Percentiles rank a stretch among this genome's conserved stretches.
phyloP scores from a whole-genome alignment of 805 yeast genomes.

The Pichia californica region DNA sequence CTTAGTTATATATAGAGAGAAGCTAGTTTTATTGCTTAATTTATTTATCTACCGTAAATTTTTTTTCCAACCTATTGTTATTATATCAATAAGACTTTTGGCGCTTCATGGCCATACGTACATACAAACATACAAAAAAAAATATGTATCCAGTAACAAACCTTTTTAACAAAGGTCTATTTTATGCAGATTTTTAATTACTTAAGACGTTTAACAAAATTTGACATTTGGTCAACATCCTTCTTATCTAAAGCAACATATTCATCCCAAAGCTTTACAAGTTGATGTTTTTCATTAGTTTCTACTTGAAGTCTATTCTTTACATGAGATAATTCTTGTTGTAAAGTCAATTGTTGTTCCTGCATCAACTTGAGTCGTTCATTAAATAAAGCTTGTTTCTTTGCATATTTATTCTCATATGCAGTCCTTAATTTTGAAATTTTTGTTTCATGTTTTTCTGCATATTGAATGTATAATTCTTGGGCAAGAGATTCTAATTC shows the following conservation, averaged over 20 bases:
- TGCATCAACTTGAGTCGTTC: constrained; percentile 17
- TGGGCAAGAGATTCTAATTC: constrained; percentile 59
- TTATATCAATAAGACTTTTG: too few species aligned
- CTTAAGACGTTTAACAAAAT: constrained; percentile 8
- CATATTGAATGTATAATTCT: constrained; percentile 65
- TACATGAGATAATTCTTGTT: constrained; percentile 47
- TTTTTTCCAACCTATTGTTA: too few species aligned
- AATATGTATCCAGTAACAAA: too few species aligned
- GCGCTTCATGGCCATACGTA: too few species aligned
- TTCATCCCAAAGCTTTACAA: constrained; percentile 41
- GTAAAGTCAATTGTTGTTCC: constrained; percentile 25
- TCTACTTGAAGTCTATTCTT: constrained; percentile 44
- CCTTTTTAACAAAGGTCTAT: too few species aligned
- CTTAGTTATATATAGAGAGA: too few species aligned
- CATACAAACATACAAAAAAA: too few species aligned
- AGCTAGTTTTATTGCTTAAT: too few species aligned
- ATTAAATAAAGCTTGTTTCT: constrained; percentile 29
- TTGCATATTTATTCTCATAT: constrained; percentile 47
- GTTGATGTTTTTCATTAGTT: constrained; percentile 50
- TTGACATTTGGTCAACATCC: constrained; percentile 9
- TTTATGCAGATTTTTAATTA: too few species aligned
- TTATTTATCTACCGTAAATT: too few species aligned
- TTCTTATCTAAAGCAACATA: constrained; percentile 24
- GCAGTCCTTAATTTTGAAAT: constrained; percentile 55
- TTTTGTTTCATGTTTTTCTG: constrained; percentile 71